Evolutionary conservation across 225 moss, liverwort and hornwort genomes (phyloP), one percentile per base, ranked within the genome.

Genomic region (Bryum argenteum): DNA sequence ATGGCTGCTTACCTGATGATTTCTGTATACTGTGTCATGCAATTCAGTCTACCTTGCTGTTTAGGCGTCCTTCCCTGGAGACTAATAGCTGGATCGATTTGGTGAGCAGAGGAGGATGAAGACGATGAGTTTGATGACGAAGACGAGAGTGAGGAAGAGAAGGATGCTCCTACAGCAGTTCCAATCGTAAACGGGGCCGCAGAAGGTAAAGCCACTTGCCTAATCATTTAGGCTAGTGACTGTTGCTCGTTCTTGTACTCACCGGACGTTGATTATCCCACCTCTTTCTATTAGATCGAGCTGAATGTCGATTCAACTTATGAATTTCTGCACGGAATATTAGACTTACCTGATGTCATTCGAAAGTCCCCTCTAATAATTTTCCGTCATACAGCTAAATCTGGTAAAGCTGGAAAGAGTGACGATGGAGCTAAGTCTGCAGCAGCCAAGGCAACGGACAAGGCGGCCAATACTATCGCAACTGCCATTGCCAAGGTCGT

Each of bases 81-180:
- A 61, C 20, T 5, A 45, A 22, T 63, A 38, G 57, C 63, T 63
- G 63, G 47, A n/a, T 54, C 39, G 22, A 13, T 47, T 38, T 70
- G 56, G 56, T 63, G 38, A 13, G 0, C 76, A 77, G 76, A 70
- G 3, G 73, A 15, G 19, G 53, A 19, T 40, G 51, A 59, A 0
- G 74, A 80, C 15, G 83, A 80, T 7, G 76, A 73, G 72, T 65
- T 61, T 6, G 77, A 77, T 21, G 80, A 80, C 11, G 77, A 77
- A 28, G 80, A 80, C 1, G 83, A 73, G 12, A 57, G 70, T 1
- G 77, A 77, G 38, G 64, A 81, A 12, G 69, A 54, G 8, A 20
- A 63, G 11, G 56, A 42, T 18, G 60, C 56, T 6, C 18, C 82
- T 26, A 64, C 24, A 26, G 75, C 79, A 17, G 67, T 79, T 51